phyloP scores from a whole-genome alignment of 139 green algal genomes.

The Pedinophyceae sp. region DNA sequence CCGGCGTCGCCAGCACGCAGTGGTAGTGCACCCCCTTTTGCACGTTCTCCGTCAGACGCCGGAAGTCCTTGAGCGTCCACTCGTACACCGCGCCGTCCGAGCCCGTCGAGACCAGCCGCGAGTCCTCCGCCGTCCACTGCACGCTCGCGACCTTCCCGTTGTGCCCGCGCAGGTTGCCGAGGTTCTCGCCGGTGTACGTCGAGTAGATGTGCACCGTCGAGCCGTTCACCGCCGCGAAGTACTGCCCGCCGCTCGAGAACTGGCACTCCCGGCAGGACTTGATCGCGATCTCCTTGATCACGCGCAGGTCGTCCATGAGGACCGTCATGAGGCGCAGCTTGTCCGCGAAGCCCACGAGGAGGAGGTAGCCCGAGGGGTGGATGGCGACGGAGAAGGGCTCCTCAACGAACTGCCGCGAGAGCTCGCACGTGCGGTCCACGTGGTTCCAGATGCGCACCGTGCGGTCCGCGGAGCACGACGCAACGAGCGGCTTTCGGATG shows the following conservation, averaged over 20 bases:
- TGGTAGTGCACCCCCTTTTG: conserved; percentile 52
- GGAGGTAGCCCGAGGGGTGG: conserved; percentile 56
- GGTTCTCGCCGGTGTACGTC: conserved; percentile 71
- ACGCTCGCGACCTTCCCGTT: conserved; percentile 59
- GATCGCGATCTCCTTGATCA: conserved; percentile 48
- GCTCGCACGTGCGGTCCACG: conserved; percentile 32
- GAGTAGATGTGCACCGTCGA: conserved; percentile 70
- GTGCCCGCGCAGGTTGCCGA: conserved; percentile 67
- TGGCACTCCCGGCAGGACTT: conserved; percentile 51
- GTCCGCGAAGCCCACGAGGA: conserved; percentile 67
- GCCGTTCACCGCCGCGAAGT: conserved; percentile 73
- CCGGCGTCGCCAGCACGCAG: conserved; percentile 31
- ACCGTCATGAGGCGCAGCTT: conserved; percentile 79
- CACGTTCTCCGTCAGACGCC: conserved; percentile 38
- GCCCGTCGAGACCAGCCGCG: conserved; percentile 50
- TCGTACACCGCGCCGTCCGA: conserved; percentile 79
- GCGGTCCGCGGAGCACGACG: conserved; percentile 45
- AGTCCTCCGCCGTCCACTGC: conserved; percentile 51
- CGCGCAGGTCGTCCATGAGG: conserved; percentile 2
- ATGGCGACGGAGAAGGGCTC: conserved; percentile 64
- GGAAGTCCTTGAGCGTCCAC: conserved; percentile 61
- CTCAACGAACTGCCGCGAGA: conserved; percentile 39
- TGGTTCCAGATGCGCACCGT: conserved; percentile 78
- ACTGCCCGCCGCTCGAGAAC: conserved; percentile 72
- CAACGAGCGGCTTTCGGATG: conserved; percentile 60